phyloP scores from a whole-genome alignment of 176 grass and related monocot species.

The Melocanna baccifera region DNA sequence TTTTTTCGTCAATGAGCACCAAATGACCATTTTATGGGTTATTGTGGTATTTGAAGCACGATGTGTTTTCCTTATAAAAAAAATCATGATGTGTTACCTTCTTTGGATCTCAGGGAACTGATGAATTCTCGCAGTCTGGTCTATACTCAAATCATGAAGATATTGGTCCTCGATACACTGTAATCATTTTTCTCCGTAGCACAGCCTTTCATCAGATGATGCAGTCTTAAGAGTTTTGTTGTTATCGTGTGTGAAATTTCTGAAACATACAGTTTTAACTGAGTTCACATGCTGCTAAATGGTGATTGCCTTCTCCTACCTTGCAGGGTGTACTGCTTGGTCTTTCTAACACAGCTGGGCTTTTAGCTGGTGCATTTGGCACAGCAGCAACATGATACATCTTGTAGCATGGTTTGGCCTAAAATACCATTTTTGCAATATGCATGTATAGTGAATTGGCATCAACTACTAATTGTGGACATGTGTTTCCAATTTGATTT shows the following conservation, averaged over 20 bases:
- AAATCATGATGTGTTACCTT: too few relatives aligned
- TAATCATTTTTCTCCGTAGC: constrained; percentile 30
- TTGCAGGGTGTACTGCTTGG: constrained; percentile 85
- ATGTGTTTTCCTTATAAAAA: too few relatives aligned
- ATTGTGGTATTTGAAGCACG: too few relatives aligned
- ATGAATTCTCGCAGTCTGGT: constrained; percentile 39
- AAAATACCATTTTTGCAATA: background rate
- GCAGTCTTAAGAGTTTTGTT: background rate
- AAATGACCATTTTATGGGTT: too few relatives aligned
- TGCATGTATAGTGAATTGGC: too few relatives aligned
- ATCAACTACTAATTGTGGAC: too few relatives aligned
- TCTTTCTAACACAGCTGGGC: constrained; percentile 91
- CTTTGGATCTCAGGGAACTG: too few relatives aligned
- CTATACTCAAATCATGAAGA: constrained; percentile 98
- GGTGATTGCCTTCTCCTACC: background rate
- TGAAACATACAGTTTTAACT: background rate
- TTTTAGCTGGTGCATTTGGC: constrained; percentile 92
- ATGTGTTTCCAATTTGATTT: too few relatives aligned
- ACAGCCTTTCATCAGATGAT: background rate
- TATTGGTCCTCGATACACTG: constrained; percentile 85
- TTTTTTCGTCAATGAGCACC: too few relatives aligned
- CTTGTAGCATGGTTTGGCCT: constrained; percentile 72
- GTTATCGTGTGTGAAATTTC: background rate
- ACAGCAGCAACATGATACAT: constrained; percentile 94
- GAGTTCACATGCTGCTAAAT: background rate